These are phyloP conservation scores for Diutina scorzettiae DNA, from an alignment of 1,139 yeast species.

Conservation along the genomic window DNA sequence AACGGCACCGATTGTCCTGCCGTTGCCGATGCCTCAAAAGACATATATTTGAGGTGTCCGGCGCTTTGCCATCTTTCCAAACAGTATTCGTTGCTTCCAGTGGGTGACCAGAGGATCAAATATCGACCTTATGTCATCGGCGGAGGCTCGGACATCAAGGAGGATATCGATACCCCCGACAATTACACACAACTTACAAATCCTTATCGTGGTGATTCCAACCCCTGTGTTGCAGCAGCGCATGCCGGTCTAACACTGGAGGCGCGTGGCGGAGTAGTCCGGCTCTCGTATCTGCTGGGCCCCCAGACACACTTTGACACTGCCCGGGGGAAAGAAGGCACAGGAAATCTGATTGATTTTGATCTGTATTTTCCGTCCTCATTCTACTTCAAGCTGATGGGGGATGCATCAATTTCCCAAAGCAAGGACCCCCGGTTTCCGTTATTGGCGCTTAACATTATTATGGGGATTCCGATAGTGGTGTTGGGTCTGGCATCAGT, in stretches of 20 bases:
- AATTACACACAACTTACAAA: slow-evolving; percentile 20
- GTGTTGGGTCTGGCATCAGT: slow-evolving; percentile 41
- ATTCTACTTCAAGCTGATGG: slow-evolving; percentile 37
- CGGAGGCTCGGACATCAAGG: slow-evolving; percentile 35
- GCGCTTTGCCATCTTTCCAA: slow-evolving; percentile 76
- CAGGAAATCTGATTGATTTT: slow-evolving; percentile 48
- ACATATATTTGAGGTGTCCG: slow-evolving; percentile 66
- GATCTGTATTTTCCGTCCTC: slow-evolving; percentile 68
- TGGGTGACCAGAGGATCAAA: slow-evolving; percentile 57
- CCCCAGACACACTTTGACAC: slow-evolving; percentile 36
- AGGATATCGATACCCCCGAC: slow-evolving; percentile 8
- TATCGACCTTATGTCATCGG: slow-evolving; percentile 71
- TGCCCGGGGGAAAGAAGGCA: slow-evolving; percentile 34
- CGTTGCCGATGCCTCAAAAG: slow-evolving; percentile 20
- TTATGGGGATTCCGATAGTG: slow-evolving; percentile 49
- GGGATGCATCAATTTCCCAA: slow-evolving; percentile 19
- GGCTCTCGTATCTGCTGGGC: slow-evolving; percentile 45
- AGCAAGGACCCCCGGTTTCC: slow-evolving; percentile 58
- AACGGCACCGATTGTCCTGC: slow-evolving; percentile 51
- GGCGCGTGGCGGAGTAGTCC: slow-evolving; percentile 70
- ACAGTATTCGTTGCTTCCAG: slow-evolving; percentile 67
- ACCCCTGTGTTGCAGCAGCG: slow-evolving; percentile 80
- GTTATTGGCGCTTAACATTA: slow-evolving; percentile 44
- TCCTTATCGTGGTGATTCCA: slow-evolving; percentile 83
- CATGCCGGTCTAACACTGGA: slow-evolving; percentile 77